Conservation (phyloP, 1,139 yeast genomes). For the Kodamaea anthophila region DNA sequence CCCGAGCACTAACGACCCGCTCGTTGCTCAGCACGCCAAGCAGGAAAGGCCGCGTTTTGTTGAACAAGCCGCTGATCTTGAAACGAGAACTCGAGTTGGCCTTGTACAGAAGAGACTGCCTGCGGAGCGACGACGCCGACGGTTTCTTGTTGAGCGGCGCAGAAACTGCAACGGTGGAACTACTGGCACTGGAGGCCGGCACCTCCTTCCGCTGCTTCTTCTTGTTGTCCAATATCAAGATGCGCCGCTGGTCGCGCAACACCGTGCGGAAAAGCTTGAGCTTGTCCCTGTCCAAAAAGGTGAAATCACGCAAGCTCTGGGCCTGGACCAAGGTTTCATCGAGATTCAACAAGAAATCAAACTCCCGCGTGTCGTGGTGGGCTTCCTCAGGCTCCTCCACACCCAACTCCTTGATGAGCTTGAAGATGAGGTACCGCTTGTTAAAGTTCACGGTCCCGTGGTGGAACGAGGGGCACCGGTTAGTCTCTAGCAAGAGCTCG, state of each 20-base stretch:
- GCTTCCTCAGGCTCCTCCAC: slow-evolving; percentile 32
- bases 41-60: slow-evolving; percentile 34
- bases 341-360: slow-evolving; percentile 39
- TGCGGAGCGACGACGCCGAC: slow-evolving; percentile 28
- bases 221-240: slow-evolving; percentile 29
- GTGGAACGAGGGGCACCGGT: slow-evolving; percentile 32
- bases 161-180: slow-evolving; percentile 1
- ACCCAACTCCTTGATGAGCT: slow-evolving; percentile 36
- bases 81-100: slow-evolving; percentile 32
- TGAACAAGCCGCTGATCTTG: slow-evolving; percentile 40
- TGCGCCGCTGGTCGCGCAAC: slow-evolving; percentile 30
- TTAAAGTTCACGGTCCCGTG: slow-evolving; percentile 31
- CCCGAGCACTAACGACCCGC: slow-evolving; percentile 44
- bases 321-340: slow-evolving; percentile 31
- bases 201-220: slow-evolving; percentile 22
- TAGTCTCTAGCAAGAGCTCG: slow-evolving; percentile 35
- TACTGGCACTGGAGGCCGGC: slow-evolving; percentile 2
- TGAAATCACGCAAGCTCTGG: slow-evolving; percentile 24
- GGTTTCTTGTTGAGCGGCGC: slow-evolving; percentile 23
- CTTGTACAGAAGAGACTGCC: slow-evolving; percentile 41
- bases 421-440: slow-evolving; percentile 38
- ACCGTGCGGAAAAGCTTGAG: slow-evolving; percentile 26
- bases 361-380: slow-evolving; percentile 37
- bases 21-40: slow-evolving; percentile 29
- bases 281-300: slow-evolving; percentile 23